Percentiles rank a stretch among this genome's conserved stretches.
Evolutionary conservation across 208 protist species (phyloP).

Genomic region (Wallacemonas sp.): DNA sequence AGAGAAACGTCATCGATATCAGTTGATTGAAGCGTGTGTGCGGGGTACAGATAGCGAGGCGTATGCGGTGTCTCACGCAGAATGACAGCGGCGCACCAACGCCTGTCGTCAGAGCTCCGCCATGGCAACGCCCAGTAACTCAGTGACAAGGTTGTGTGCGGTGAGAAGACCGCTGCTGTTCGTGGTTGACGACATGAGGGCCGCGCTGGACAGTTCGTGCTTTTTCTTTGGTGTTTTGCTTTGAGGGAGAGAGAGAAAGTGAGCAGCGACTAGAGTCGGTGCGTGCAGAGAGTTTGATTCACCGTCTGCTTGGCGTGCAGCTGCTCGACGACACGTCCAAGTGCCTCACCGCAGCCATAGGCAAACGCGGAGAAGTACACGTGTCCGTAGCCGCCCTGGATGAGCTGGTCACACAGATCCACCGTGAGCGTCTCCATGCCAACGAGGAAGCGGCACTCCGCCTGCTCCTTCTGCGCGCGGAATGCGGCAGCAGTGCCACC

Average conservation of each 20-base stretch:
- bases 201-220: neutral
- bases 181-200: neutral
- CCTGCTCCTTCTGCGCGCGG: conserved; percentile 15
- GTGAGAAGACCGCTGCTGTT: too few species aligned
- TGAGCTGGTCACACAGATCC: conserved; percentile 12
- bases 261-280: neutral
- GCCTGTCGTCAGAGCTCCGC: too few species aligned
- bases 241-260: neutral
- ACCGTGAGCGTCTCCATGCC: conserved; percentile 26
- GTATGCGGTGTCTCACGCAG: too few species aligned
- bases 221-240: neutral
- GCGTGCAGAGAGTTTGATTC: neutral
- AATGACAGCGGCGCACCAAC: too few species aligned
- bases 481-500: neutral
- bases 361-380: conserved; percentile 40
- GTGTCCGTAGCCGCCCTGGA: conserved; percentile 21
- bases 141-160: too few species aligned
- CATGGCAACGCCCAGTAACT: too few species aligned
- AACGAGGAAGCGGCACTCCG: conserved; percentile 20
- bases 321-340: conserved; percentile 28
- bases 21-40: too few species aligned
- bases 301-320: neutral
- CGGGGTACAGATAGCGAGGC: too few species aligned
- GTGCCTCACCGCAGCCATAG: conserved; percentile 22
- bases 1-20: too few species aligned